A percentile compares a stretch with the other conserved stretches of the same genome.
phyloP scores from a whole-genome alignment of 371 early-diverging fungal species.

The Actinomucor elegans region DNA sequence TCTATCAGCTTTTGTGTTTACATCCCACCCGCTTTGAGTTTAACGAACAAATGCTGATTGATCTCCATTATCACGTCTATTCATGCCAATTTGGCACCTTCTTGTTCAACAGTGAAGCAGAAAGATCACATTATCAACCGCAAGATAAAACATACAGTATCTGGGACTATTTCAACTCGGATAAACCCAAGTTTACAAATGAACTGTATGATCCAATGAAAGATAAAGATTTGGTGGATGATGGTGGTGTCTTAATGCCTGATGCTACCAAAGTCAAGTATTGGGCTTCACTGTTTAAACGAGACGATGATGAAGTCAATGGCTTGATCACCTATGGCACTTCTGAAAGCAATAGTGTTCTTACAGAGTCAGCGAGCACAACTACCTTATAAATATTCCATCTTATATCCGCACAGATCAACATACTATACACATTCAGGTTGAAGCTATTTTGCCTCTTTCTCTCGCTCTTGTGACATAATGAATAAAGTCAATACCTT shows the following conservation, averaged over 20 bases:
- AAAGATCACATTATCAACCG: constrained; percentile 50
- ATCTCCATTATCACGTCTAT: constrained; percentile 82
- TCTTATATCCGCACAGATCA: too few species aligned
- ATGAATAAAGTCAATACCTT: too few species aligned
- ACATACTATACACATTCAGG: too few species aligned
- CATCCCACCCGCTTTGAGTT: constrained; percentile 92
- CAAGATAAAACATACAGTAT: constrained; percentile 65
- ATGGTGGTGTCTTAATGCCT: constrained; percentile 62
- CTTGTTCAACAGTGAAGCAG: constrained; percentile 84
- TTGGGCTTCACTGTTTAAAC: constrained; percentile 71
- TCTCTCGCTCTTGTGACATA: too few species aligned
- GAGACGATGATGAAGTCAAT: constrained; percentile 57
- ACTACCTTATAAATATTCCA: not conserved
- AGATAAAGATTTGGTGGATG: constrained; percentile 49
- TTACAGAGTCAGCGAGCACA: constrained; percentile 1
- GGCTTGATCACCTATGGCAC: constrained; percentile 24
- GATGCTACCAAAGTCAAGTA: constrained; percentile 65
- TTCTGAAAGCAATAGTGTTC: constrained; percentile 8
- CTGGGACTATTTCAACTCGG: constrained; percentile 78
- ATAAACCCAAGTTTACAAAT: constrained; percentile 55
- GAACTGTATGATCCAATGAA: constrained; percentile 51
- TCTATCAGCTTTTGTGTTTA: constrained; percentile 87
- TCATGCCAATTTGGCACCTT: constrained; percentile 94
- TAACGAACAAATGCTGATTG: constrained; percentile 76
- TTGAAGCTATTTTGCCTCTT: too few species aligned